phyloP scores from a whole-genome alignment of 2,329 filamentous ascomycete species.

The Aspergillus piperis region DNA sequence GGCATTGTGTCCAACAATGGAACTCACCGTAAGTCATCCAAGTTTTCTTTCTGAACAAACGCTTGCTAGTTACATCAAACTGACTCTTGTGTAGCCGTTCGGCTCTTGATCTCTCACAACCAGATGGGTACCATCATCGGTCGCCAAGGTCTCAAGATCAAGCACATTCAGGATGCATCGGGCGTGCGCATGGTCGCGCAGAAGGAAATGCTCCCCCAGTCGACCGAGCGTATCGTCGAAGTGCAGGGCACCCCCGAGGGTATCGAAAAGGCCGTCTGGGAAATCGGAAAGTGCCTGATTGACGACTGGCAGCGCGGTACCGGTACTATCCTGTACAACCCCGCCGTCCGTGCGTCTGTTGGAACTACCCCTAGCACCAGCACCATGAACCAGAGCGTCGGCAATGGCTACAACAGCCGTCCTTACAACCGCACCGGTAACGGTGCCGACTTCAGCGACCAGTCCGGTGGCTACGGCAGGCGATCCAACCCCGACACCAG shows the following conservation, averaged over 20 bases:
- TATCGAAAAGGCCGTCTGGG: conserved; percentile 95
- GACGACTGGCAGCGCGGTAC: conserved; percentile 98
- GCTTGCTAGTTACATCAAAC: conserved; percentile 8
- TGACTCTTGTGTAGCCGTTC: conserved; percentile 68
- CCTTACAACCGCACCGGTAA: conserved; percentile 92
- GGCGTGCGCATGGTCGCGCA: conserved; percentile 99
- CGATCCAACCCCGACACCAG: conserved; percentile 82
- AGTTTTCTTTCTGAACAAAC: not conserved
- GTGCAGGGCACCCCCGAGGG: conserved; percentile 93
- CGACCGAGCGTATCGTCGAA: conserved; percentile 96
- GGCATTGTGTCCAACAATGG: conserved; percentile 83
- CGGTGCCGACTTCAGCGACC: conserved; percentile 94
- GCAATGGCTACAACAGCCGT: conserved; percentile 60
- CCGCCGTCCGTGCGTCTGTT: conserved; percentile 80
- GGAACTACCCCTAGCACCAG: conserved; percentile 59
- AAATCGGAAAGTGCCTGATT: conserved; percentile 97
- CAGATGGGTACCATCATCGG: conserved; percentile 99
- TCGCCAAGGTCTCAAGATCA: conserved; percentile 95
- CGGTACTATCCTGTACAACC: conserved; percentile 96
- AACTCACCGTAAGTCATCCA: conserved; percentile 72
- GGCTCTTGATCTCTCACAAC: conserved; percentile 97
- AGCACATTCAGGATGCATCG: conserved; percentile 96
- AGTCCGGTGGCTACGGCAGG: conserved; percentile 69
- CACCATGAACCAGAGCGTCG: conserved; percentile 54
- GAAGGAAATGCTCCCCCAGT: conserved; percentile 99